A percentile compares a stretch with the other conserved stretches of the same genome.
These are phyloP conservation scores for Sclerotinia nivalis DNA, from an alignment of 2,329 filamentous ascomycete species.

Conservation along the genomic window DNA sequence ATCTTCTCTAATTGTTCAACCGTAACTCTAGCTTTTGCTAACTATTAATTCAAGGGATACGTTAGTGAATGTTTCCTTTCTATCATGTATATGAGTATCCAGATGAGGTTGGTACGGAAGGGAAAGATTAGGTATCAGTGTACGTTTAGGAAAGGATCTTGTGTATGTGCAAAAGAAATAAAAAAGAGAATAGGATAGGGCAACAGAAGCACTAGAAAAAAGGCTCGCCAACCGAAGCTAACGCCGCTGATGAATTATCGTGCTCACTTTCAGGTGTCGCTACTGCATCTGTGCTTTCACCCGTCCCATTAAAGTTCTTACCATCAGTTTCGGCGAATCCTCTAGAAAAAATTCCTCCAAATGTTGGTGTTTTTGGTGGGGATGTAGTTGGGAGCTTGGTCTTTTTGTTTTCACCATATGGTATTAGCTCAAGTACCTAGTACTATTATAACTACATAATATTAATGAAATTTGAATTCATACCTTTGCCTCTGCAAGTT, in stretches of 20 bases:
- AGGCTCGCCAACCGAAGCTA: slow-evolving; percentile 62
- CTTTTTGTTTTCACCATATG: slow-evolving; percentile 43
- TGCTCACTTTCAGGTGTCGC: slow-evolving; percentile 58
- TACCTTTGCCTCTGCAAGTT: slow-evolving; percentile 63
- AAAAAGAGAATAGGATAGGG: slow-evolving; percentile 21
- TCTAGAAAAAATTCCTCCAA: slow-evolving; percentile 53
- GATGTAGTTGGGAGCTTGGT: slow-evolving; percentile 43
- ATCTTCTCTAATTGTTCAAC: slow-evolving; percentile 49
- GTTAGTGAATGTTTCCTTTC: slow-evolving; percentile 28
- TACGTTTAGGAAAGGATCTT: neutral
- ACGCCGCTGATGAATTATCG: slow-evolving; percentile 64
- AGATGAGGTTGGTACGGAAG: neutral
- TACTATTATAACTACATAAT: slow-evolving; percentile 10
- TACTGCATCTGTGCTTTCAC: slow-evolving; percentile 31
- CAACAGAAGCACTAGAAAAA: slow-evolving; percentile 35
- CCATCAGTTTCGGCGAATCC: slow-evolving; percentile 49
- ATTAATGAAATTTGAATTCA: slow-evolving; percentile 10
- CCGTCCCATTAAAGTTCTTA: slow-evolving; percentile 38
- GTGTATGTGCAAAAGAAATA: neutral
- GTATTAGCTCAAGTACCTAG: slow-evolving; percentile 19
- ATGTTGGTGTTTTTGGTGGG: slow-evolving; percentile 42
- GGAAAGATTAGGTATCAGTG: neutral
- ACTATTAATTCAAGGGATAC: slow-evolving; percentile 32
- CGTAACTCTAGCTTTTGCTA: slow-evolving; percentile 41
- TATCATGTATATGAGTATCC: neutral